Evolutionary conservation across 148 eudicot genomes (phyloP), one percentile per base, ranked within the genome.

Genomic region (Silene conica): DNA sequence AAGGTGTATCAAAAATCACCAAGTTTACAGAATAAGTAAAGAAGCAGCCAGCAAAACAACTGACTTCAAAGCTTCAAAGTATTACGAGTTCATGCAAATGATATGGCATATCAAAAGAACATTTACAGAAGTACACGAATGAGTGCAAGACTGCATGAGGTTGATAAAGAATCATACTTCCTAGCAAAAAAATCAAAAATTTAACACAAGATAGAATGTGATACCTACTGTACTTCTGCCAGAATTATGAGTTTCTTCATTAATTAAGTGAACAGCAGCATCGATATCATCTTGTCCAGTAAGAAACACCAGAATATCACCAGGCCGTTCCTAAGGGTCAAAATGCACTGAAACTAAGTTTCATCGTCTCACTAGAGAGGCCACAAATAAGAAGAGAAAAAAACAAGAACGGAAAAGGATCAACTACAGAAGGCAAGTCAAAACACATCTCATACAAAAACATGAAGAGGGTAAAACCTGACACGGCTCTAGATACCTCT

Each of bases 241-340:
- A 70, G 63, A 74, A 69, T 56, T 81, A 73, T 84, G 92, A 69
- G 92, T 79, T 85, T 96, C 90, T 85, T 96, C 99, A 63, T 83
- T 84, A 71, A 96, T 88, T 86, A 96, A 81, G 77, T 82, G 94
- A 38, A 90, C 85, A 63, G 99, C 94, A 77, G 91, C 84, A 71
- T 92, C 97, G 62, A 96, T 92, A 82, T 96, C 99, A 89, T 96
- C 99, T 90, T 96, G 94, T 73, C 99, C 99, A 19, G 94, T 96
- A 34, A 92, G 91, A 75, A 96, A 92, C 62, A 95, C 96, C 72
- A 96, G 86, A 73, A 96, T 86, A 85, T 92, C 97, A 55, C 99
- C 99, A 76, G 74, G 75, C 76, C 94, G 85, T 77, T 90, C 94
- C 99, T 95, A 82, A 52, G 2, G 19, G 58, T 20, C 18, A 55